Base-by-base conservation (phyloP, 2,329 filamentous ascomycete species). In the Ceratocystis harringtonii region DNA sequence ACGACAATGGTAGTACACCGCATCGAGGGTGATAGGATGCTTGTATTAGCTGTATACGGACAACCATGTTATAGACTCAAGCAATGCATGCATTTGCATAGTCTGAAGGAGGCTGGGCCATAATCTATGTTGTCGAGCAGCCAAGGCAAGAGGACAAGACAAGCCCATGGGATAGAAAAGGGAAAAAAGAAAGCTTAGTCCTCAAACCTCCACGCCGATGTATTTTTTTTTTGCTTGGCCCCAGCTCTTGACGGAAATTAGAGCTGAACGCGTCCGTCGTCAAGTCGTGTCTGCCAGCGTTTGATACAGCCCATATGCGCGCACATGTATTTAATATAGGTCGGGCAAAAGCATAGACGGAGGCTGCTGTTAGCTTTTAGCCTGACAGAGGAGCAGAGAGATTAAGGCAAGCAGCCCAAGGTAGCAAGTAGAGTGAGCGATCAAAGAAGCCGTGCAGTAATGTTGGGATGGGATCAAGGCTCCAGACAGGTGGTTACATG, bases 201-300 rank as follows among this genome's bases (percentile, higher is more conserved):
- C 28, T 19, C 8, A 28, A 32, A 8, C 55, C 30, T 58, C 17
- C 28, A n/a, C 48, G 19, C 22, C 5, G 22, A 15, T 41, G 36
- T 10, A 4, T 41, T 41, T 3, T 36, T 41, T 41, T 12, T 41
- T 30, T 36, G 28, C 55, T 58, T 58, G 55, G 55, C 55, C 55
- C 32, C 55, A n/a, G 55, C 55, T 58, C 28, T 58, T n/a, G 22
- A 19, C 19, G 55, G 55, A 58, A 58, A 58, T 36, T 58, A 58
- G 22, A 58, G 55, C 55, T 58, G 55, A 58, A 36, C 55, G 55
- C 28, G 55, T 41, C 36, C 10, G 36, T 4, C 36, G 36, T 12
- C 36, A 41, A 12, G 36, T 58, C 55, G 55, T 12, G 28, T 36
- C 28, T 58, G 48, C 10, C 48, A 52, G 48, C 22, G 25, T 25